These are phyloP conservation scores for Eucalyptus curtisii DNA, from an alignment of 345 rosid species.

Conservation along the genomic window DNA sequence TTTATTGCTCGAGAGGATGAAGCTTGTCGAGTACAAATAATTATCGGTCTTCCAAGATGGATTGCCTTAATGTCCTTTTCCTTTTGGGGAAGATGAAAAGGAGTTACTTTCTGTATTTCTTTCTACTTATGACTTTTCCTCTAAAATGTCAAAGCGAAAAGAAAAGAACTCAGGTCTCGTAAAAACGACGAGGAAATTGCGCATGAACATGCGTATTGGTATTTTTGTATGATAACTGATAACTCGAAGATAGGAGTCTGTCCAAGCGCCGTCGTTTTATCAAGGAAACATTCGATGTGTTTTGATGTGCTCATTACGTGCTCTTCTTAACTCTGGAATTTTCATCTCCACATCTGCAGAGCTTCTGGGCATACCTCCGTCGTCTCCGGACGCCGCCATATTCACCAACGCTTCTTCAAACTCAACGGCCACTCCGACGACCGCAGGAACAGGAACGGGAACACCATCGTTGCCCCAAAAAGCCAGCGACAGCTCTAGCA, in stretches of 20 bases:
- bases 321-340: neutral
- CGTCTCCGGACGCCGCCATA: constrained; percentile 70
- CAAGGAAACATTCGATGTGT: neutral
- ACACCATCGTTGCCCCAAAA: constrained; percentile 1
- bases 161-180: neutral
- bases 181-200: neutral
- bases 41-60: neutral
- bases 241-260: neutral
- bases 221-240: neutral
- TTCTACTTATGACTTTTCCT: neutral
- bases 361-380: constrained; percentile 65
- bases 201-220: neutral
- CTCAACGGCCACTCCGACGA: constrained; percentile 10
- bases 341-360: constrained; percentile 18
- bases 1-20: neutral
- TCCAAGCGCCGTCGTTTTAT: neutral
- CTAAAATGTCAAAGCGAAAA: neutral
- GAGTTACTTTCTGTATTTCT: neutral
- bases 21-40: neutral
- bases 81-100: neutral
- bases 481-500: neutral
- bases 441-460: neutral
- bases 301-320: neutral
- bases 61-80: neutral
- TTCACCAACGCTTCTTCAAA: constrained; percentile 29